phyloP scores from a whole-genome alignment of 2,329 filamentous ascomycete genomes.

The Biscogniauxia sp. region DNA sequence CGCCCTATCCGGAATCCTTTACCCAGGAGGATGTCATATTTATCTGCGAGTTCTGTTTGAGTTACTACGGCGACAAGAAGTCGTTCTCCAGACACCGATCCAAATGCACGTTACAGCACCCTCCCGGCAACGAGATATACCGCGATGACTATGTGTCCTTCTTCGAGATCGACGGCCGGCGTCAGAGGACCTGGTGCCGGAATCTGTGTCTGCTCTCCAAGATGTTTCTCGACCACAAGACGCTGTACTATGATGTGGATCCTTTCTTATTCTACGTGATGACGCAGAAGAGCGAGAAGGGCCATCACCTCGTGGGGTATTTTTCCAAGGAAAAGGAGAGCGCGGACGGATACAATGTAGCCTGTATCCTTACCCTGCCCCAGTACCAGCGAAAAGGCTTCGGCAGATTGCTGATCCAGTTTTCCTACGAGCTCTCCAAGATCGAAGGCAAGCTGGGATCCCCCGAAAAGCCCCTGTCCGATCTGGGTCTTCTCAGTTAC shows the following conservation, averaged over 20 bases:
- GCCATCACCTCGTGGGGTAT: slow-evolving; percentile 96
- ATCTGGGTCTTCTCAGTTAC: slow-evolving; percentile 90
- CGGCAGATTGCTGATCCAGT: slow-evolving; percentile 89
- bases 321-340: slow-evolving; percentile 99
- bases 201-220: slow-evolving; percentile 94
- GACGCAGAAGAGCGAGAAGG: slow-evolving; percentile 83
- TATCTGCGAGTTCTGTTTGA: slow-evolving; percentile 96
- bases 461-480: slow-evolving; percentile 93
- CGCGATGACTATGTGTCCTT: slow-evolving; percentile 92
- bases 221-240: slow-evolving; percentile 95
- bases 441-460: slow-evolving; percentile 94
- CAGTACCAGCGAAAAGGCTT: slow-evolving; percentile 96
- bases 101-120: slow-evolving; percentile 89
- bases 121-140: slow-evolving; percentile 97
- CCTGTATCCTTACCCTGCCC: slow-evolving; percentile 93
- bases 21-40: slow-evolving; percentile 86
- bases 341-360: slow-evolving; percentile 94
- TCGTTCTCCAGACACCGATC: slow-evolving; percentile 81
- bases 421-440: slow-evolving; percentile 95
- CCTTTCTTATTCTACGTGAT: slow-evolving; percentile 99
- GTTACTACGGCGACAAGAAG: slow-evolving; percentile 81
- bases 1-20: slow-evolving; percentile 88
- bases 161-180: slow-evolving; percentile 93
- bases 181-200: slow-evolving; percentile 93
- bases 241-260: slow-evolving; percentile 98